Base-by-base conservation (phyloP, 2,329 filamentous ascomycete genomes). In the Arthrobotrys pseudoclavata region DNA sequence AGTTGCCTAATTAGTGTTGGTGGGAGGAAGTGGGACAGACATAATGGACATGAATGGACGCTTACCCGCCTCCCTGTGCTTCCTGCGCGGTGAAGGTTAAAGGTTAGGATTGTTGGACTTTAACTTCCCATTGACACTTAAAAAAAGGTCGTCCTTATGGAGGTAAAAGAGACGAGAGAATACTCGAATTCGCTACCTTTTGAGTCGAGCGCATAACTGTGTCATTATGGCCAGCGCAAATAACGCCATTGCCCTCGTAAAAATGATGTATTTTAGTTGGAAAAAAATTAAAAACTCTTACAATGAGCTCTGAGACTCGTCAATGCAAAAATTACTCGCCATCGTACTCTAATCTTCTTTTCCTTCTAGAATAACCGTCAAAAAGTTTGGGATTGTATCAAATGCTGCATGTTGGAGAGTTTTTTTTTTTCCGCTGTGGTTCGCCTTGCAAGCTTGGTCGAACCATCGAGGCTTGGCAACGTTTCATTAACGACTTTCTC, bases 401-500 rank as follows among this genome's bases (percentile, higher is more conserved):
- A 53, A 53, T 31, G 29, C 52, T 57, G 52, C 52, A 37, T 13
- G 52, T 57, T 50, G 61, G 24, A 50, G 29, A 31, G 40, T 15
- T 3, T 20, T 20, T 31, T 24, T 50, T 13, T 34, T 15, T n/a
- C 22, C 31, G 20, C 22, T 34, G 22, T 29, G 7, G 42, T 50
- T 22, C 18, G 24, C n/a, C 29, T 66, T 48, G 18, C 22, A 34
- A 29, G 34, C 6, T 34, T 15, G 29, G 29, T 22, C 6, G 20
- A 42, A 57, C 37, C 24, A 15, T 24, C 31, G 12, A 60, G 34
- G 18, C 70, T 75, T 75, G 70, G 70, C 70, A 55, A 29, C 52
- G 71, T 76, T 76, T 76, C 71, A 76, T 15, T 15, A 29, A 26
- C 60, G 47, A 55, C 63, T 76, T 63, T 48, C 62, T 68, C 55